Evolutionary conservation across 2,329 filamentous ascomycete species (phyloP), one percentile per base, ranked within the genome.

Genomic region (Intubia oerlemansii): DNA sequence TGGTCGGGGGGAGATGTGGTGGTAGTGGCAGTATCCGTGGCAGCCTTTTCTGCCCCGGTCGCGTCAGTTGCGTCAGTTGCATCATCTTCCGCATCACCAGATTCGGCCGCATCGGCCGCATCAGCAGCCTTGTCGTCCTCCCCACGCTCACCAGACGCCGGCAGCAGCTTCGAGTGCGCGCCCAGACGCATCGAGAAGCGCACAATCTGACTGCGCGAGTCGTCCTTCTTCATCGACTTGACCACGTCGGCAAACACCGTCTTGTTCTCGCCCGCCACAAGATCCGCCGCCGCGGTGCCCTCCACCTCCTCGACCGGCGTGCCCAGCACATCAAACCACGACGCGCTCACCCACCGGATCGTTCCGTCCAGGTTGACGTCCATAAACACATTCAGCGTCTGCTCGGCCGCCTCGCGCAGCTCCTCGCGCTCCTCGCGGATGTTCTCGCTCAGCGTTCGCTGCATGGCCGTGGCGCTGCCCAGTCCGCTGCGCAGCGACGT

Each of bases 271-370:
- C 65, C 60, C 38, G 82, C 58, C 36, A 95, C 65, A 28, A 93
- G 52, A 32, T 92, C 77, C 32, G 77, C 64, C 38, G 98, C 82
- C 35, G 71, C 62, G 38, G 67, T 72, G 33, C 80, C 80, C 40
- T 77, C 63, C 28, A 93, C 69, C 7, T 66, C 62, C 24, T 77
- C 70, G 22, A 73, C 63, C 25, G 66, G 55, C 4, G 78, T 85
- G 33, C 88, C 88, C 35, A 95, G 75, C 28, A 98, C 76, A 42
- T 95, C 82, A 35, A 69, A 67, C 88, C 88, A 98, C 11, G 85
- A 93, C 10, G 84, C 80, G 48, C 85, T 95, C 42, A 91, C 84
- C 80, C 88, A 98, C 52, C 82, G 77, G 43, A 98, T 76, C 35
- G 70, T 76, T 38, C 81, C 81, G 45, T 93, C 78, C 32, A 95